A percentile compares a stretch with the other conserved stretches of the same genome.
phyloP scores from a whole-genome alignment of 768 basidiomycete species.

The Gelatoporia subvermispora region DNA sequence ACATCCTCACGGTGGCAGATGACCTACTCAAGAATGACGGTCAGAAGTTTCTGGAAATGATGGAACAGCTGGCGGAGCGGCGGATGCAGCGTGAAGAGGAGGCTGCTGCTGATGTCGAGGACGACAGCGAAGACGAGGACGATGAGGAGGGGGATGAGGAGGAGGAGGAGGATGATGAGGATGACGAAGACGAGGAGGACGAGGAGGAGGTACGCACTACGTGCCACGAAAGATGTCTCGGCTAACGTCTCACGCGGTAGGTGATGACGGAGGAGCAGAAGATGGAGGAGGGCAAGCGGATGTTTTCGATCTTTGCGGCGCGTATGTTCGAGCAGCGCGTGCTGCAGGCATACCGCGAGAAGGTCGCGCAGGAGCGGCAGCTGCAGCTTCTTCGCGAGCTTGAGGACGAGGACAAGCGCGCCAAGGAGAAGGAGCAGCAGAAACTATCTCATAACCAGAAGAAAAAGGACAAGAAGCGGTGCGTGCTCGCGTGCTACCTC shows the following conservation, averaged over 20 bases:
- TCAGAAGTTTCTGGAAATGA: conserved; percentile 99
- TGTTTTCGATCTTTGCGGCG: conserved; percentile 99
- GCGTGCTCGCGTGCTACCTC: conserved; percentile 7
- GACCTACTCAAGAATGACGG: conserved; percentile 98
- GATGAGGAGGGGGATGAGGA: conserved; percentile 47
- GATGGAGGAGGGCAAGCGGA: conserved; percentile 98
- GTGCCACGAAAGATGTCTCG: too few relatives aligned
- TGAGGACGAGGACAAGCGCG: conserved; percentile 88
- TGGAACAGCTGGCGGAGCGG: conserved; percentile 96
- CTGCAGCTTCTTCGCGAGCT: conserved; percentile 89
- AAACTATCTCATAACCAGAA: conserved; percentile 92
- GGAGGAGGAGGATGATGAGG: conserved; percentile 46
- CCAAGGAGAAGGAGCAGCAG: conserved; percentile 87
- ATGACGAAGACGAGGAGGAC: conserved; percentile 48
- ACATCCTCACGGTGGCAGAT: conserved; percentile 97
- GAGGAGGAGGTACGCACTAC: conserved; percentile 42
- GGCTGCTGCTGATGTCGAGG: conserved; percentile 39
- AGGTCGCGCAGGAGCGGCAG: conserved; percentile 94
- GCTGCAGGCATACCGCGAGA: conserved; percentile 92
- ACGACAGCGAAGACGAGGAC: conserved; percentile 45
- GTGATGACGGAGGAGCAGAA: conserved; percentile 94
- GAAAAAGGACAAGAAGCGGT: conserved; percentile 99
- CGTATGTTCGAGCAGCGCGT: conserved; percentile 99
- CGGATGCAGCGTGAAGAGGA: conserved; percentile 88
- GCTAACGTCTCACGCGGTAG: conserved; percentile 25